Evolutionary conservation across 176 grass and related monocot genomes (phyloP), one percentile per base, ranked within the genome.

Genomic region (Bolboschoenus planiculmis): DNA sequence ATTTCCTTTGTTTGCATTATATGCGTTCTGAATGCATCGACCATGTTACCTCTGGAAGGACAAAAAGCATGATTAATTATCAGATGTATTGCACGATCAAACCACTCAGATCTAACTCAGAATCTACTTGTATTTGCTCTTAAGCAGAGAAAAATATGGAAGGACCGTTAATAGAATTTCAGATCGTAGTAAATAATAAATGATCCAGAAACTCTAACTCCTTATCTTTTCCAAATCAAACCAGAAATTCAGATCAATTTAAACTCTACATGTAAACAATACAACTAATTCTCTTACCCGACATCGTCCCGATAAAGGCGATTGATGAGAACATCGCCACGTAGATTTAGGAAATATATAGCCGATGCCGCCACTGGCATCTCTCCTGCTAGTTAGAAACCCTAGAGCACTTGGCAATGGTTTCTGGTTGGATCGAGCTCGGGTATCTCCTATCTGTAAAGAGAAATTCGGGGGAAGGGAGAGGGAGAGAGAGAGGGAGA

Each of bases 1-100:
- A 97, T 86, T 85, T 97, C 94, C 83, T 97, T 97, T 81, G 94
- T 97, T 84, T 97, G 94, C 94, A 97, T 97, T 71, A 97, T 97
- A 85, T 97, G 94, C 83, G 89, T 97, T 83, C 94, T 89, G 85
- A 97, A 97, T 37, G 94, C 94, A 88, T 97, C 94, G 77, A 97
- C 94, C 94, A 93, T 97, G 85, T 97, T 97, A 57, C 94, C 93
- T 75, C 94, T 97, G 84, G 48, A 85, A n/a, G n/a, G 26, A 0
- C 14, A 40, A 43, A 84, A 33, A 87, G n/a, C n/a, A 84, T 78
- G 58, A 78, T 37, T 13, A 48, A 40, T 61, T 61, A 27, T 79
- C 48, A 58, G 11, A 58, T 42, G 7, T 8, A 23, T 39, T 58
- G 7, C 10, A 42, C 6, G 1, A 33, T 33, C 9, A 47, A 76